Evolutionary conservation across 2,329 filamentous ascomycete genomes (phyloP).

Genomic region (Aureobasidium sp.): DNA sequence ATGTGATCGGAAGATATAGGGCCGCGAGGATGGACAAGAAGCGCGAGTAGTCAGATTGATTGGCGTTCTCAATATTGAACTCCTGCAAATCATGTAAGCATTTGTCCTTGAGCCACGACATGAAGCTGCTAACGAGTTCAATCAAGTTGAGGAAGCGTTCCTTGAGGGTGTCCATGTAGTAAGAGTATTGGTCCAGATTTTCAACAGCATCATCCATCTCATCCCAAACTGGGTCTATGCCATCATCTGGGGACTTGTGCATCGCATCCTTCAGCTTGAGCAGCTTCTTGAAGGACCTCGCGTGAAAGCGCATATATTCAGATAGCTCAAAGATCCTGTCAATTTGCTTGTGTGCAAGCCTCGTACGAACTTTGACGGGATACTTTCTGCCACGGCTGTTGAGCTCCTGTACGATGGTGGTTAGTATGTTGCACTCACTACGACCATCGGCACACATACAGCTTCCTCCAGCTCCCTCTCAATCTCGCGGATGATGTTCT

Average conservation of each 20-base stretch:
- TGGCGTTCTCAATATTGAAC: slow-evolving; percentile 30
- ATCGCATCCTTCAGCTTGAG: slow-evolving; percentile 26
- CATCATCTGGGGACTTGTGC: slow-evolving; percentile 18
- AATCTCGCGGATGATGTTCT: slow-evolving; percentile 30
- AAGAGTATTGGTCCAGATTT: slow-evolving; percentile 28
- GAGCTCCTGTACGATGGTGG: slow-evolving; percentile 18
- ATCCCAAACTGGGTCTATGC: slow-evolving; percentile 25
- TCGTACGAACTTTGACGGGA: slow-evolving; percentile 26
- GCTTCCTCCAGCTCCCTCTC: slow-evolving; percentile 26
- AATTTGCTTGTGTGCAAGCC: slow-evolving; percentile 27
- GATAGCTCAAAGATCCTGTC: slow-evolving; percentile 29
- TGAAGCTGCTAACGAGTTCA: slow-evolving; percentile 19
- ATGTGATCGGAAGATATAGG: slow-evolving; percentile 28
- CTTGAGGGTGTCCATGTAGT: slow-evolving; percentile 26
- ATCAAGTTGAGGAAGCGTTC: slow-evolving; percentile 32
- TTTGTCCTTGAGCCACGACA: not conserved
- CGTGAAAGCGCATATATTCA: slow-evolving; percentile 29
- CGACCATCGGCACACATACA: not conserved
- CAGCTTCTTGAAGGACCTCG: slow-evolving; percentile 26
- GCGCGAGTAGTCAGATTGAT: slow-evolving; percentile 26
- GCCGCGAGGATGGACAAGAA: slow-evolving; percentile 28
- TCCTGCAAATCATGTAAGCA: slow-evolving; percentile 16
- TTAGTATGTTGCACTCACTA: not conserved
- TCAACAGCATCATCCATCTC: slow-evolving; percentile 30
- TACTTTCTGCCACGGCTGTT: slow-evolving; percentile 27